Evolutionary conservation across 2,329 filamentous ascomycete genomes (phyloP).

Genomic region (Colletotrichum paranaense): DNA sequence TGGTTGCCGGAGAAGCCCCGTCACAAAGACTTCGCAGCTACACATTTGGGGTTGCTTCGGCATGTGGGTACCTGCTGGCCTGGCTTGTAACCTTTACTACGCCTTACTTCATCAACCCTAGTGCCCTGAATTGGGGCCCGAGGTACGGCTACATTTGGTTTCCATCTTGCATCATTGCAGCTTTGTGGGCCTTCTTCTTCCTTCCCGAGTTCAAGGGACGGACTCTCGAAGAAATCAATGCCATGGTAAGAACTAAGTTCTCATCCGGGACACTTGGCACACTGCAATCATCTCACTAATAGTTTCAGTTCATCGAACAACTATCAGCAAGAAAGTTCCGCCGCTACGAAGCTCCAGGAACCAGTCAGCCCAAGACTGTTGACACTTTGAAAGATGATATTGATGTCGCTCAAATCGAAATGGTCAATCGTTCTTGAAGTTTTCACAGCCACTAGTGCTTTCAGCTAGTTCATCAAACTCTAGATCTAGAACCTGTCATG

Average conservation of each 20-base stretch:
- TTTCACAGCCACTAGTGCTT: background rate
- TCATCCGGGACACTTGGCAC: background rate
- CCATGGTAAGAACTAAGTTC: background rate
- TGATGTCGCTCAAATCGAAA: background rate
- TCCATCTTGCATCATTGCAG: slow-evolving; percentile 47
- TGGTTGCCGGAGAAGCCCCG: slow-evolving; percentile 63
- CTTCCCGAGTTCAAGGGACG: slow-evolving; percentile 55
- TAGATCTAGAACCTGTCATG: too few relatives aligned
- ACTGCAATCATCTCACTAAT: background rate
- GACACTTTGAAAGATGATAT: background rate
- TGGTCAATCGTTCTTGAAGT: background rate
- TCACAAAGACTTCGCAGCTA: slow-evolving; percentile 63
- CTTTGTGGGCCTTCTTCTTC: slow-evolving; percentile 40
- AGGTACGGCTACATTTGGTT: slow-evolving; percentile 65
- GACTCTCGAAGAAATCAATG: background rate
- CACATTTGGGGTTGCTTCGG: slow-evolving; percentile 61
- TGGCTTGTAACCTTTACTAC: slow-evolving; percentile 65
- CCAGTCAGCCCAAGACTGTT: background rate
- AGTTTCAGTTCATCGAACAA: background rate
- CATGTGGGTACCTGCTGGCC: slow-evolving; percentile 59
- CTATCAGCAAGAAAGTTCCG: background rate
- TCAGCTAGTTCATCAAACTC: background rate
- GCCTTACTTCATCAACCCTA: slow-evolving; percentile 65
- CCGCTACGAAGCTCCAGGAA: background rate
- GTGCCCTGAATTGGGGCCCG: slow-evolving; percentile 61